Evolutionary conservation across 768 basidiomycete genomes (phyloP), one percentile per base, ranked within the genome.

Genomic region (Tulasnella sp.): DNA sequence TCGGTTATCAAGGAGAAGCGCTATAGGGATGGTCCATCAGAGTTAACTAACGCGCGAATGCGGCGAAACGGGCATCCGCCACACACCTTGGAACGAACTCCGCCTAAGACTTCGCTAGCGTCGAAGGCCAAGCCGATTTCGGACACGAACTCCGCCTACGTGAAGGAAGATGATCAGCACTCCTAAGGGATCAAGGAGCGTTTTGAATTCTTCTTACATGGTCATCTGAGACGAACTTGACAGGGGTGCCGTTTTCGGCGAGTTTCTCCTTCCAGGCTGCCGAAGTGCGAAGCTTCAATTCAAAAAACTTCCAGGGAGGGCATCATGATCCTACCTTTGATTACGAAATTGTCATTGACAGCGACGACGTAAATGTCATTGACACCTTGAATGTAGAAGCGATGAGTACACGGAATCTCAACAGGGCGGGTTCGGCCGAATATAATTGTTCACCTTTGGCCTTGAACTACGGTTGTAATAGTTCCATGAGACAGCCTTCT

Each of bases 281-380:
- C 62, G 5, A 14, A 63, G 32, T 1, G 14, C 6, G 22, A 40
- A 41, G 62, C 32, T 16, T 69, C 42, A 69, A 36, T 17, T 29
- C 7, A 7, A 42, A 4, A 35, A 34, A 7, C 14, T 8, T 19
- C 29, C 3, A 63, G 5, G 29, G 26, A 44, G 47, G 79, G 66
- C 71, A 77, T 75, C 72, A 77, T 71, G 70, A 77, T 78, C 80
- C 78, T 80, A n/a, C 79, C 80, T 59, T 88, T 85, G 72, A 84
- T 86, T 62, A 91, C 89, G 76, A 90, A 94, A 7, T 84, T 83
- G 78, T 95, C 93, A 78, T 95, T 95, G 72, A 91, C 88, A 32
- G 87, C 82, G 70, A 95, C 80, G 70, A 94, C 85, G 74, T 87
- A 89, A 74, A 92, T 73, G 36, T 37, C 73, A 32, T 70, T 17